Conservation (phyloP, 306 rosid genomes). For the Trichosanthes truncata region DNA sequence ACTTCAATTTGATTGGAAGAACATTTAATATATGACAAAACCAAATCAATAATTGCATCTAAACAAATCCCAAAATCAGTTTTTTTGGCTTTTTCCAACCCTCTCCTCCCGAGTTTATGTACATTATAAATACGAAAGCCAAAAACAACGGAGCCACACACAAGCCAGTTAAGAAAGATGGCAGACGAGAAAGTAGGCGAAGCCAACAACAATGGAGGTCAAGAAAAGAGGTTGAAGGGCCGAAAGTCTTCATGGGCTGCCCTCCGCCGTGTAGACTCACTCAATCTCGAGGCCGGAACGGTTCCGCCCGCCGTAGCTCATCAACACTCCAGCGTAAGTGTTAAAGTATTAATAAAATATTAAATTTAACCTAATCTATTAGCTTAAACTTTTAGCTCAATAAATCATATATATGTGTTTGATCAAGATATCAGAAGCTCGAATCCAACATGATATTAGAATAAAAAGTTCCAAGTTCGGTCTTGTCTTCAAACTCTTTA, state of each 20-base stretch:
- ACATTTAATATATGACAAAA: not conserved
- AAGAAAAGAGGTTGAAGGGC: slow-evolving; percentile 11
- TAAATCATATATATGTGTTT: no score
- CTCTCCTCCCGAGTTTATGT: not conserved
- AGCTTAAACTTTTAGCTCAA: no score
- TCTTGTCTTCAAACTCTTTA: no score
- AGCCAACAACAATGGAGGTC: not conserved
- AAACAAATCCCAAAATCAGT: not conserved
- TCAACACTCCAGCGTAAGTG: not conserved
- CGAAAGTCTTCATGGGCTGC: slow-evolving; percentile 55
- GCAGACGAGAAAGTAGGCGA: not conserved
- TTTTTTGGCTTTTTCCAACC: not conserved
- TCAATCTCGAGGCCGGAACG: slow-evolving; percentile 78
- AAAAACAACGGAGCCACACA: not conserved
- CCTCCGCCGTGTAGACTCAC: slow-evolving; percentile 63
- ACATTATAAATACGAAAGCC: not conserved
- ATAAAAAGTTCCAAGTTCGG: no score
- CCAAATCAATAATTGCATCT: not conserved
- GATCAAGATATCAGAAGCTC: no score
- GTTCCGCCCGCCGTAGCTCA: slow-evolving; percentile 21
- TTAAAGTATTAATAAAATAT: not conserved
- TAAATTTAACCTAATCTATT: not conserved
- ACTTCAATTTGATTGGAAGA: not conserved
- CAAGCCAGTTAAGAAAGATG: not conserved
- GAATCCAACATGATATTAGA: no score